Evolutionary conservation across 129 eudicot genomes (phyloP), one percentile per base, ranked within the genome.

Genomic region (Heracleum sosnowskyi): DNA sequence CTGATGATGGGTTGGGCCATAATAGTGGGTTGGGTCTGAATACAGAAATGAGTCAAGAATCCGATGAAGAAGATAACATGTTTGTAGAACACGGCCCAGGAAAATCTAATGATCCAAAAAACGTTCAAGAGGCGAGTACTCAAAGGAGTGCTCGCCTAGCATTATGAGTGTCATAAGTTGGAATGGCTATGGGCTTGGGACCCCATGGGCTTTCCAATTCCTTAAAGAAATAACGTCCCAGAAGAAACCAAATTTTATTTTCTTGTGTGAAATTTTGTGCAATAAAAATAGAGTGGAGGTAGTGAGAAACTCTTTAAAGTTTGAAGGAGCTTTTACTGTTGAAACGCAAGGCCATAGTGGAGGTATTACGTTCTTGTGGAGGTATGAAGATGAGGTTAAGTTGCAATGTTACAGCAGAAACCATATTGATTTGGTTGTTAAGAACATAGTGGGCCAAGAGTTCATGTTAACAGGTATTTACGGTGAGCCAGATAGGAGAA

Each of bases 361-460:
- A 0, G 66, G 66, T 0, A 2, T 57, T 1, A 28, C 66, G 0
- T n/a, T 57, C 1, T 10, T 57, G 0, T 57, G 66, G 66, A 20
- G 31, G 42, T 7, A 40, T 40, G n/a, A 7, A n/a, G 66, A 57
- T 0, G 66, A 24, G 13, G 66, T 17, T 1, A 5, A 6, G 0
- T 0, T 24, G 1, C 3, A 9, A 0, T 24, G 13, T 57, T 26
- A 22, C 1, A 57, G 55, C 1, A 57, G 8, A 1, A 24, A 57
- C 10, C 66, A 57, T 2, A 57, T 57, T 24, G 66, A 57, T 26
- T 0, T n/a, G 0, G 3, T 4, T 0, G 4, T n/a, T 7, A 57
- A 4, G 13, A 22, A 4, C 10, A 7, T 4, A 22, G 13, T 33
- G 3, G 3, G n/a, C 3, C 2, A 7, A 0, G 1, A 7, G 0